These are phyloP conservation scores for Fennellomyces sp. DNA, from an alignment of 371 early-diverging fungal genomes.

Conservation along the genomic window DNA sequence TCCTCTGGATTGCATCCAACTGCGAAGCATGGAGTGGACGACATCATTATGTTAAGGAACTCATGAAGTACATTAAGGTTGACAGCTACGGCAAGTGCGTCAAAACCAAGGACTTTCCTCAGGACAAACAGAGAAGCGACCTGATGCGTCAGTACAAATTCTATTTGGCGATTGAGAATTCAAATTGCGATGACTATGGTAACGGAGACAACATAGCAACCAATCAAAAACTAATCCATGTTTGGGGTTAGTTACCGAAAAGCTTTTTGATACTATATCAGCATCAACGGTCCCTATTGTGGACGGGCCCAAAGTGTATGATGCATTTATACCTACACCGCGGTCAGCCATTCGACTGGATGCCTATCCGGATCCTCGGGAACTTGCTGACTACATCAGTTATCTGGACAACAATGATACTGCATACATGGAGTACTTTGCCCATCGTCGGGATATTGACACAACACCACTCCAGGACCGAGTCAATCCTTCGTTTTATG, in stretches of 20 bases:
- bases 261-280: conserved; percentile 35
- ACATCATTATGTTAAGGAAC: conserved; percentile 34
- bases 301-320: conserved; percentile 34
- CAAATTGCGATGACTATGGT: conserved; percentile 50
- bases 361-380: conserved; percentile 42
- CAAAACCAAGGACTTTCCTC: conserved; percentile 36
- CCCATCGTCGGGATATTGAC: conserved; percentile 24
- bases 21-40: conserved; percentile 41
- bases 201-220: neutral
- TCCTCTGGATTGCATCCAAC: conserved; percentile 43
- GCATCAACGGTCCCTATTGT: conserved; percentile 29
- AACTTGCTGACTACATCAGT: conserved; percentile 37
- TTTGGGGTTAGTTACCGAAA: conserved; percentile 32
- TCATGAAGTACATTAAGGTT: conserved; percentile 39
- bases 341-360: conserved; percentile 42
- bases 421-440: conserved; percentile 37
- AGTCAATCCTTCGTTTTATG: conserved; percentile 28
- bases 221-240: neutral
- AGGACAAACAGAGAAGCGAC: conserved; percentile 21
- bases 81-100: conserved; percentile 39
- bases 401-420: conserved; percentile 38
- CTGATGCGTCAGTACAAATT: conserved; percentile 40
- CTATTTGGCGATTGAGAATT: conserved; percentile 43
- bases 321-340: conserved; percentile 32
- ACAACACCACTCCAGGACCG: conserved; percentile 21